Conservation (phyloP, 2,329 filamentous ascomycete species). For the Scorias spongiosa region DNA sequence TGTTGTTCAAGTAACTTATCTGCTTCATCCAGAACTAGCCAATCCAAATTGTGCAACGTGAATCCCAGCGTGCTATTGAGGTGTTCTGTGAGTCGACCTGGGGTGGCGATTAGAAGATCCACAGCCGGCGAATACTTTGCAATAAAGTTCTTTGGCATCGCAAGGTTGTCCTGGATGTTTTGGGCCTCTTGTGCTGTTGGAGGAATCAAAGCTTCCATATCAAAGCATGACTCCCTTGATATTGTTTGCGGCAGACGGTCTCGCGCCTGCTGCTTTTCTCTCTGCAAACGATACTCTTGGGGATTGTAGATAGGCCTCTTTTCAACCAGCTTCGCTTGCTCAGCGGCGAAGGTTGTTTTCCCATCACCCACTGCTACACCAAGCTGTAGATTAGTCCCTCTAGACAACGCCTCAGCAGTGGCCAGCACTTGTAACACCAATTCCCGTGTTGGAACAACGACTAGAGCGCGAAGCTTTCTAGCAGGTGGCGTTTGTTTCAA, state of each 20-base stretch:
- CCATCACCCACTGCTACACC: constrained; percentile 74
- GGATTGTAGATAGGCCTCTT: constrained; percentile 48
- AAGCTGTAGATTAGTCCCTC: constrained; percentile 58
- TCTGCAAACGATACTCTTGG: constrained; percentile 35
- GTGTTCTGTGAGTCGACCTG: constrained; percentile 83
- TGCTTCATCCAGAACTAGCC: constrained; percentile 87
- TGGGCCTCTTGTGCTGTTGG: constrained; percentile 10
- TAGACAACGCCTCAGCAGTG: constrained; percentile 60
- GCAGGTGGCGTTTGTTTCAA: constrained; percentile 45
- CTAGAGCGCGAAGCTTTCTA: constrained; percentile 58
- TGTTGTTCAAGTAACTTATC: constrained; percentile 74
- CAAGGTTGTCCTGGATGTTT: constrained; percentile 23
- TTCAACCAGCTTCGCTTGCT: constrained; percentile 47
- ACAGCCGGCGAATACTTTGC: constrained; percentile 54
- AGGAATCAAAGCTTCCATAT: constrained; percentile 8
- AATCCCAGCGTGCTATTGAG: constrained; percentile 74
- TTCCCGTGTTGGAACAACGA: constrained; percentile 71
- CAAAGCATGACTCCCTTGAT: constrained; percentile 18
- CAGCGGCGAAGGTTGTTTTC: constrained; percentile 41
- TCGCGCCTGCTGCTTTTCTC: constrained; percentile 24
- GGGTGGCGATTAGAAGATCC: constrained; percentile 81
- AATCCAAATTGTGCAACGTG: constrained; percentile 59
- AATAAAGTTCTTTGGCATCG: constrained; percentile 45
- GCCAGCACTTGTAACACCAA: constrained; percentile 61
- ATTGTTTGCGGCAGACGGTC: constrained; percentile 22